Conservation (phyloP, 768 basidiomycete species). For the Phanerochaete sordida region DNA sequence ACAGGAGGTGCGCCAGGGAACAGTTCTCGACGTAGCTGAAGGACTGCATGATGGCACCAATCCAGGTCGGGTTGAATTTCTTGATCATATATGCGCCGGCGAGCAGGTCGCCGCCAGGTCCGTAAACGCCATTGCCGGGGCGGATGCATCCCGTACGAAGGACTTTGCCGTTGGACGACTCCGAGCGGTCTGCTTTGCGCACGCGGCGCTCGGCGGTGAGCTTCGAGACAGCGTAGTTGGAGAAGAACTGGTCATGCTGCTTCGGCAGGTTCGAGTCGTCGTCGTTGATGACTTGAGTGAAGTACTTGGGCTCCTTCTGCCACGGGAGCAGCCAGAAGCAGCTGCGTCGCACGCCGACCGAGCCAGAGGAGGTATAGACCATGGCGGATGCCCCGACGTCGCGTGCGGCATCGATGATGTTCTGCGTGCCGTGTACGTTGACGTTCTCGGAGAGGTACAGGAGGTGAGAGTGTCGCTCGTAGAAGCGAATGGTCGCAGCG, state of each 20-base stretch:
- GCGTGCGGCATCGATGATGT: slow-evolving; percentile 58
- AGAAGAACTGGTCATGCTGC: slow-evolving; percentile 62
- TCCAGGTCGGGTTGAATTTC: slow-evolving; percentile 61
- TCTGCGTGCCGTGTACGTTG: slow-evolving; percentile 65
- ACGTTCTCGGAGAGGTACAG: slow-evolving; percentile 54
- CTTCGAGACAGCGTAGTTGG: slow-evolving; percentile 76
- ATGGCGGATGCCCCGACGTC: slow-evolving; percentile 52
- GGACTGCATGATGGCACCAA: slow-evolving; percentile 51
- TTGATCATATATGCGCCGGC: slow-evolving; percentile 62
- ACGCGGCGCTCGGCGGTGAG: slow-evolving; percentile 49
- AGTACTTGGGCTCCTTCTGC: slow-evolving; percentile 53
- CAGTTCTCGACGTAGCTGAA: slow-evolving; percentile 78
- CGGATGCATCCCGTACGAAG: slow-evolving; percentile 71
- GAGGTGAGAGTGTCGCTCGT: slow-evolving; percentile 54
- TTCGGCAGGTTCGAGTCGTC: slow-evolving; percentile 50
- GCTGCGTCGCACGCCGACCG: slow-evolving; percentile 52
- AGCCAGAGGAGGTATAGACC: slow-evolving; percentile 74
- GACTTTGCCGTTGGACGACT: slow-evolving; percentile 31
- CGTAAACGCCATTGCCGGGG: slow-evolving; percentile 77
- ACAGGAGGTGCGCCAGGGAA: slow-evolving; percentile 65
- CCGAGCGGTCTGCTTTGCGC: slow-evolving; percentile 36
- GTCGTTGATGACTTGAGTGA: slow-evolving; percentile 64
- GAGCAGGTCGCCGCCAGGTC: slow-evolving; percentile 70
- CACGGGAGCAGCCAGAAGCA: slow-evolving; percentile 75
- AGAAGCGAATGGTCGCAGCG: slow-evolving; percentile 76